Percentiles rank a stretch among this genome's conserved stretches.
These are phyloP conservation scores for Gliomastix tumulicola DNA, from an alignment of 2,329 filamentous ascomycete genomes.

Conservation along the genomic window DNA sequence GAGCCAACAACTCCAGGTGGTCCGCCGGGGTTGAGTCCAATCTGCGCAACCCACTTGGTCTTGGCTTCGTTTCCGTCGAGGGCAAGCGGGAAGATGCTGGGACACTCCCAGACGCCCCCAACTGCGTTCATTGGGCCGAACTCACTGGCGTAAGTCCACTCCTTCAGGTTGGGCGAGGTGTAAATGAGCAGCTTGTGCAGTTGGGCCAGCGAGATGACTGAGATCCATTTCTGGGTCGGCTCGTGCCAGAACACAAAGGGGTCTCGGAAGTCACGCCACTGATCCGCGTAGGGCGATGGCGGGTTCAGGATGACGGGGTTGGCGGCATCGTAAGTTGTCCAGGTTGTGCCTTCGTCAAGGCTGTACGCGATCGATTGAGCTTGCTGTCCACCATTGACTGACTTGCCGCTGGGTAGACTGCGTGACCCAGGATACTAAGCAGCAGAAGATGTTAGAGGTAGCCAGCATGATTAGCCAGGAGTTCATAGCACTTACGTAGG, in stretches of 20 bases:
- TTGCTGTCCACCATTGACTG: slow-evolving; percentile 1
- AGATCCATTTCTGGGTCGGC: slow-evolving; percentile 1
- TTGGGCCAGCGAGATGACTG: slow-evolving; percentile 1
- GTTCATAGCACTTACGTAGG: slow-evolving; percentile 2
- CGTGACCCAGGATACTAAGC: slow-evolving; percentile 1
- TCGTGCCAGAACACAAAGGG: slow-evolving; percentile 4
- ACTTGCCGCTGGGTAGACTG: slow-evolving; percentile 1
- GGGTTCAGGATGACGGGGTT: slow-evolving; percentile 3
- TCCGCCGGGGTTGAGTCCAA: slow-evolving; percentile 4
- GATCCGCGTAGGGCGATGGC: neutral
- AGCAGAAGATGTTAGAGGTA: neutral
- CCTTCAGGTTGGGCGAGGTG: slow-evolving; percentile 2
- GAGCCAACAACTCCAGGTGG: slow-evolving; percentile 3
- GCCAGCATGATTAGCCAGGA: neutral
- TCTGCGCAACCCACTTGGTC: slow-evolving; percentile 2
- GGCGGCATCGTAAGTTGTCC: slow-evolving; percentile 2
- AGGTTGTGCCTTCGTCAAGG: slow-evolving; percentile 2
- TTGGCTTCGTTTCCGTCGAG: neutral
- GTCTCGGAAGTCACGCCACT: slow-evolving; percentile 2
- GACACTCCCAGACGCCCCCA: slow-evolving; percentile 4
- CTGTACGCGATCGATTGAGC: slow-evolving; percentile 3
- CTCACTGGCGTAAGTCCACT: slow-evolving; percentile 2
- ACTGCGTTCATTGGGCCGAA: slow-evolving; percentile 2
- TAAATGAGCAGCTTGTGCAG: slow-evolving; percentile 4
- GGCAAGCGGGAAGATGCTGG: slow-evolving; percentile 3